Conservation (phyloP, 192 early-diverging fungal genomes). For the Backusella westeae region DNA sequence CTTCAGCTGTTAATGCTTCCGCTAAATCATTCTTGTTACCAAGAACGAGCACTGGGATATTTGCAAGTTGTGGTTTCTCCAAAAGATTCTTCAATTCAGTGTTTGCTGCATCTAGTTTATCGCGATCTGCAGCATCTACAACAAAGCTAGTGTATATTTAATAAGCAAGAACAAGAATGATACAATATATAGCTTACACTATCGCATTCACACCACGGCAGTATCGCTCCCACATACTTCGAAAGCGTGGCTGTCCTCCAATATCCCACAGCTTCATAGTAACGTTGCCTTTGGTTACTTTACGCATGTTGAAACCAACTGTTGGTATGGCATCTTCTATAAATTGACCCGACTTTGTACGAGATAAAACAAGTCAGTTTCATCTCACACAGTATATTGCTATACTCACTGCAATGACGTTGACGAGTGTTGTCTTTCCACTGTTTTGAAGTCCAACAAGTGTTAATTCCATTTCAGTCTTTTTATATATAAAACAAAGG, state of each 20-base stretch:
- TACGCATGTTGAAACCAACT: constrained; percentile 99
- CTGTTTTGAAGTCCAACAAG: constrained; percentile 86
- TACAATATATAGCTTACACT: constrained; percentile 60
- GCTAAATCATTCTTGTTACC: constrained; percentile 99
- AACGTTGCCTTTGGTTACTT: constrained; percentile 88
- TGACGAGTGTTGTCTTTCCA: constrained; percentile 84
- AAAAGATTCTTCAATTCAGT: constrained; percentile 89
- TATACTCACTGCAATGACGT: constrained; percentile 74
- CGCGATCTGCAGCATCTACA: constrained; percentile 93
- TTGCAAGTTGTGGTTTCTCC: constrained; percentile 90
- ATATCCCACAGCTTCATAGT: constrained; percentile 99
- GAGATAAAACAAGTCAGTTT: background rate
- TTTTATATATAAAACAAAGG: background rate
- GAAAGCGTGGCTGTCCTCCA: constrained; percentile 95
- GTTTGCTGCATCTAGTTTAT: constrained; percentile 87
- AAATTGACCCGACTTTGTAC: constrained; percentile 65
- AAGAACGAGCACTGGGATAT: constrained; percentile 95
- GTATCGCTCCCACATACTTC: constrained; percentile 95
- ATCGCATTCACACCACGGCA: constrained; percentile 96
- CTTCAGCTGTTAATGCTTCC: constrained; percentile 81
- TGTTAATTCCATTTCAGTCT: constrained; percentile 88
- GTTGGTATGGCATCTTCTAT: constrained; percentile 94
- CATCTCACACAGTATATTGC: background rate
- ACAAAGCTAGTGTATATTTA: constrained; percentile 71
- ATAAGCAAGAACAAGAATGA: background rate